phyloP scores from a whole-genome alignment of 208 protist genomes.

The Porcisia hertigi region DNA sequence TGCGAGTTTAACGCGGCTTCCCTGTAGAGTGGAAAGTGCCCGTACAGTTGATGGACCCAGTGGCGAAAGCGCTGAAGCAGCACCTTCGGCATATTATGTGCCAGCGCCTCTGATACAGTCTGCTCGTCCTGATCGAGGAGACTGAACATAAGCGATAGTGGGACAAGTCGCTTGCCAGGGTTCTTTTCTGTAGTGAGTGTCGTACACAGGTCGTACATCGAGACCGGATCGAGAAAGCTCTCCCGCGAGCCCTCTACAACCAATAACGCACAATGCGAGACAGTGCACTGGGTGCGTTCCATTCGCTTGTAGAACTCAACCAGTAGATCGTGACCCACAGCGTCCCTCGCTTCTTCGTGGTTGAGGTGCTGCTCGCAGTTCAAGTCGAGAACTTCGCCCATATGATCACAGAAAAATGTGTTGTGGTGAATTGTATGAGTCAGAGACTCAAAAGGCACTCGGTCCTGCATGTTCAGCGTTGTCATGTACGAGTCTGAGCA shows the following conservation, averaged over 20 bases:
- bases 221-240: constrained; percentile 79
- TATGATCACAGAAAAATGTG: constrained; percentile 75
- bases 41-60: constrained; percentile 71
- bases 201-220: constrained; percentile 77
- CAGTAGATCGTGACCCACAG: constrained; percentile 26
- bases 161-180: constrained; percentile 67
- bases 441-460: constrained; percentile 73
- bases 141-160: constrained; percentile 81
- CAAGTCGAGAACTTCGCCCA: constrained; percentile 64
- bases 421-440: constrained; percentile 76
- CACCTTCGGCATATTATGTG: constrained; percentile 51
- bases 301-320: constrained; percentile 45
- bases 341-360: constrained; percentile 27
- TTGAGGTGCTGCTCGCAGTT: constrained; percentile 43
- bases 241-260: constrained; percentile 82
- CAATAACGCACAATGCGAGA: constrained; percentile 59
- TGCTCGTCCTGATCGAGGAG: constrained; percentile 86
- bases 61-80: constrained; percentile 73
- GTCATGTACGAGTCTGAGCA: constrained; percentile 69
- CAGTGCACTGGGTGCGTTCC: constrained; percentile 57
- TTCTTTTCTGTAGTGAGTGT: constrained; percentile 64
- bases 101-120: constrained; percentile 60
- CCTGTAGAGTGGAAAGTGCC: constrained; percentile 29
- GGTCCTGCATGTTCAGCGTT: constrained; percentile 82
- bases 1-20: constrained; percentile 7